Evolutionary conservation across 2,329 filamentous ascomycete genomes (phyloP), one percentile per base, ranked within the genome.

Genomic region (Hypoxylon sp.): DNA sequence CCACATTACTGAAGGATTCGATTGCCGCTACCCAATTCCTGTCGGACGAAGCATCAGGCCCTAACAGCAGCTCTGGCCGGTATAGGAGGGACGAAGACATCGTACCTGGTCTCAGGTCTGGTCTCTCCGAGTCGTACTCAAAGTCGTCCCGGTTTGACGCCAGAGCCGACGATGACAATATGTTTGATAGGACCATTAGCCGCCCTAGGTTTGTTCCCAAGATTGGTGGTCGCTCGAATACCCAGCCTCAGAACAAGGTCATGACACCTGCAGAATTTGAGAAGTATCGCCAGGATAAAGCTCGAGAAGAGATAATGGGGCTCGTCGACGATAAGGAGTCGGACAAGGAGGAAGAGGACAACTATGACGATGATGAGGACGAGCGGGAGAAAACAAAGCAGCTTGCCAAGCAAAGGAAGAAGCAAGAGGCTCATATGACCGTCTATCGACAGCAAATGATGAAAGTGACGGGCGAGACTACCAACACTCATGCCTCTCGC

Each of bases 361-460:
- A 85, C 33, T 85, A 89, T 40, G 84, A 87, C 26, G 87, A 89
- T 6, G 86, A 89, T 18, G 91, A 94, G 42, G 93, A 96, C 71
- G 93, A 96, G 68, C 77, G 85, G 0, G 93, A 96, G 73, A 92
- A 91, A 74, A 87, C 88, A 26, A 90, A 85, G 74, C 85, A 92
- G 74, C 84, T 91, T 48, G 88, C 90, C 16, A 91, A 89, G 76
- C 92, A 96, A 76, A 85, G 93, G 68, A 87, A 89, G 73, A 96
- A 94, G 82, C 93, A 97, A 76, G 93, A 97, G 78, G 93, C 93
- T 11, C 93, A 96, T 76, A 90, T 97, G 83, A 86, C 93, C 1
- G 90, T 97, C 1, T 97, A 97, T 77, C 88, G 93, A 61, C 93
- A 97, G 77, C 92, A 96, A 78, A 97, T 97, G 93, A 97, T 95